A percentile compares a stretch with the other conserved stretches of the same genome.
These are phyloP conservation scores for Annona cherimola DNA, from an alignment of 164 flowering plant species.

Conservation along the genomic window DNA sequence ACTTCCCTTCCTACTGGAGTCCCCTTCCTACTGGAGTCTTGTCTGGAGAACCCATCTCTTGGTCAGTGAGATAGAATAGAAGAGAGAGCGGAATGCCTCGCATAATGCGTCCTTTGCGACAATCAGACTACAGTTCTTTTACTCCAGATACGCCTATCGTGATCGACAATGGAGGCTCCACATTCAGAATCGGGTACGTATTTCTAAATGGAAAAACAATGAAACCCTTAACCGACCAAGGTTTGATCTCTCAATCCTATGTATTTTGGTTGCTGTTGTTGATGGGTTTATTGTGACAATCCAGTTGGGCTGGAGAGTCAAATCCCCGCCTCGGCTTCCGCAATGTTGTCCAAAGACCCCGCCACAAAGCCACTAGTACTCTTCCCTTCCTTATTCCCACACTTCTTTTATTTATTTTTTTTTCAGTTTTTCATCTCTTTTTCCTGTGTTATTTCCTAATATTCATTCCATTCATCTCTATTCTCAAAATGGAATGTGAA, in stretches of 20 bases:
- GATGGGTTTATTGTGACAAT: too few relatives aligned
- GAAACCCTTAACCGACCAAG: background rate
- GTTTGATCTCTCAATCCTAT: background rate
- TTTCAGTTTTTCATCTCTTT: background rate
- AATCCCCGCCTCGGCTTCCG: constrained; percentile 30
- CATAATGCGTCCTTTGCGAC: constrained; percentile 19
- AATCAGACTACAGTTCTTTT: constrained; percentile 24
- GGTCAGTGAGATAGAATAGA: background rate
- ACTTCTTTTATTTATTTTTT: background rate
- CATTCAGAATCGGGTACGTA: constrained; percentile 28
- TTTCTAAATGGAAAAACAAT: background rate
- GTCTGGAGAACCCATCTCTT: too few relatives aligned
- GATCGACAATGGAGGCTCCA: constrained; percentile 31
- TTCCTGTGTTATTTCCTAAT: background rate
- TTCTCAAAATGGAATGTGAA: background rate
- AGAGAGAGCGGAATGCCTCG: constrained; percentile 16
- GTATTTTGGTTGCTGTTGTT: background rate
- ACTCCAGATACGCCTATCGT: constrained; percentile 23
- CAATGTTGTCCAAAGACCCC: constrained; percentile 31
- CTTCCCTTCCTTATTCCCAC: background rate
- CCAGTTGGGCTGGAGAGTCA: constrained; percentile 35
- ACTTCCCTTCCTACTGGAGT: too few relatives aligned
- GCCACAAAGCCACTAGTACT: constrained; percentile 33
- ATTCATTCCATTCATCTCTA: background rate
- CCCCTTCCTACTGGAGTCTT: too few relatives aligned